Conservation (phyloP, 1,284 basidiomycete genomes). For the Mycena sp. region DNA sequence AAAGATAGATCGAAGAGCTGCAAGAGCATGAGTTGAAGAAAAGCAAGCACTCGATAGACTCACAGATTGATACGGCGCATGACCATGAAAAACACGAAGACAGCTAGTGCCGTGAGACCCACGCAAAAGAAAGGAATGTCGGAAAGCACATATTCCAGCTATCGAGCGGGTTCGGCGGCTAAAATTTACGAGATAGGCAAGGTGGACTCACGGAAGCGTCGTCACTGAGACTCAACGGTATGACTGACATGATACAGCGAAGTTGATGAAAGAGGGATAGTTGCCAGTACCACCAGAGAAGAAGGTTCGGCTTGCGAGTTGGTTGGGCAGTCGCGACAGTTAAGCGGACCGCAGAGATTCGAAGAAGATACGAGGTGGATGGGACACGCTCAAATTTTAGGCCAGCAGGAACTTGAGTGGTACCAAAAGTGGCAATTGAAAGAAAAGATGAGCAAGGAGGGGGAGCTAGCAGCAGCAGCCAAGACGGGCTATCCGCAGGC, state of each 20-base stretch:
- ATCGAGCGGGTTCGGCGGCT: slow-evolving; percentile 1
- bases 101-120: slow-evolving; percentile 72
- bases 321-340: slow-evolving; percentile 28
- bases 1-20: slow-evolving; percentile 64
- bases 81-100: slow-evolving; percentile 67
- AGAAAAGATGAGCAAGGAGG: neutral
- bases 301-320: slow-evolving; percentile 25
- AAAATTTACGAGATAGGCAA: neutral
- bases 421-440: neutral
- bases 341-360: slow-evolving; percentile 27
- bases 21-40: neutral
- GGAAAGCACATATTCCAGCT: slow-evolving; percentile 69
- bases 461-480: slow-evolving; percentile 14
- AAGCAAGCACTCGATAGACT: slow-evolving; percentile 46
- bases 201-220: slow-evolving; percentile 37
- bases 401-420: slow-evolving; percentile 25
- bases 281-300: slow-evolving; percentile 26
- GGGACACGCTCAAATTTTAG: slow-evolving; percentile 16
- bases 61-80: slow-evolving; percentile 68
- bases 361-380: slow-evolving; percentile 3
- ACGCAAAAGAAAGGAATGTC: slow-evolving; percentile 76
- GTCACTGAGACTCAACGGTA: slow-evolving; percentile 34
- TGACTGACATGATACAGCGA: slow-evolving; percentile 18
- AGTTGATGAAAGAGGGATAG: slow-evolving; percentile 2
- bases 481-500: neutral